Evolutionary conservation across 371 early-diverging fungal genomes (phyloP), one percentile per base, ranked within the genome.

Genomic region (Capillidium heterosporum): DNA sequence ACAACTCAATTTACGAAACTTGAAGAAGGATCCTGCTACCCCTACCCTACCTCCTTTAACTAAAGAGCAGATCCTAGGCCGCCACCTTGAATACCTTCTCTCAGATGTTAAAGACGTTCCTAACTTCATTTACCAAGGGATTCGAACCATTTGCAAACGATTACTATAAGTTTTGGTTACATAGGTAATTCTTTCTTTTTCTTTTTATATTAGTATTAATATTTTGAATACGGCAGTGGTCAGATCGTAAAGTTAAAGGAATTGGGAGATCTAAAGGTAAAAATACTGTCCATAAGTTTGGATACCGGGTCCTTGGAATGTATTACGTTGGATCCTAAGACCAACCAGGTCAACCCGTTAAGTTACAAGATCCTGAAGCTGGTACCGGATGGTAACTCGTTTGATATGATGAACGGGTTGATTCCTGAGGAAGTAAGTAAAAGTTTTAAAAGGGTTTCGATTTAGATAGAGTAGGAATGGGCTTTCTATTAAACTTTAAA

Each of bases 371-470:
- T 71, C 17, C 78, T 76, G 60, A 72, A 77, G 3, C 71, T 96
- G 47, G 87, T 89, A 64, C 96, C 96, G 1, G 95, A 93, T 61
- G 95, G 95, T 10, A 95, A 95, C 63, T 82, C 85, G 26, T 96
- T 96, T 65, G 96, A 96, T 64, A 91, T 95, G 90, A 71, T 94
- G 67, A 79, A 82, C 48, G 90, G 91, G 0, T 65, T 96, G 47
- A 84, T 95, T 57, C 70, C 71, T 21, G 71, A 74, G n/a, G 90
- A 91, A 59, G 49, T 13, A 44, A 13, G 7, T 7, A 35, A 7
- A 35, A 35, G 13, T 35, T 35, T 35, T 35, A n/a, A n/a, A n/a
- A n/a, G n/a, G n/a, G n/a, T n/a, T n/a, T n/a, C n/a, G n/a, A n/a
- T n/a, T n/a, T n/a, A n/a, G n/a, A n/a, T n/a, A n/a, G n/a, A n/a